A percentile compares a stretch with the other conserved stretches of the same genome.
Evolutionary conservation across 371 early-diverging fungal genomes (phyloP).

Genomic region (Smittium culicis): DNA sequence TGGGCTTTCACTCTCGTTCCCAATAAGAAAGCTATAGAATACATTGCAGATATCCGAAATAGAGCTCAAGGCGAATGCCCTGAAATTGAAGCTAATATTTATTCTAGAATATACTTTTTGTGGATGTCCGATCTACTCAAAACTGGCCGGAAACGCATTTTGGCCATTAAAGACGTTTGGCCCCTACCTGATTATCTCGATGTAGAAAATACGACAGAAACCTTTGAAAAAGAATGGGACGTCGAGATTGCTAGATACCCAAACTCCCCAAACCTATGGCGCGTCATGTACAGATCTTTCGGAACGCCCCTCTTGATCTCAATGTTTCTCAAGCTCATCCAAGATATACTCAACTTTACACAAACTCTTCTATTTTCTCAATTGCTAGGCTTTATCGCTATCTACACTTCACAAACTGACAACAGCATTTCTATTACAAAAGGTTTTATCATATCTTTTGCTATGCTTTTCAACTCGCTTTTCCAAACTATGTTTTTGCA

Average conservation of each 20-base stretch:
- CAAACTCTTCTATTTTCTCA: slow-evolving; percentile 66
- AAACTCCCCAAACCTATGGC: slow-evolving; percentile 36
- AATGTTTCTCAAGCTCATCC: slow-evolving; percentile 56
- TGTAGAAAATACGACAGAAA: slow-evolving; percentile 42
- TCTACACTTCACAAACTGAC: slow-evolving; percentile 21
- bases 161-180: slow-evolving; percentile 30
- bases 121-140: slow-evolving; percentile 88
- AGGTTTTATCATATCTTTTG: slow-evolving; percentile 41
- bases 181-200: slow-evolving; percentile 47
- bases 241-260: slow-evolving; percentile 24
- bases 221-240: slow-evolving; percentile 57
- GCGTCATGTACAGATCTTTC: slow-evolving; percentile 45
- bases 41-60: slow-evolving; percentile 37
- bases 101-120: slow-evolving; percentile 63
- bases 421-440: slow-evolving; percentile 40
- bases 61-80: slow-evolving; percentile 45
- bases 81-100: slow-evolving; percentile 70
- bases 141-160: slow-evolving; percentile 53
- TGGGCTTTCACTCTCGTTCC: slow-evolving; percentile 43
- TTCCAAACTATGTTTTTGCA: slow-evolving; percentile 77
- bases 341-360: slow-evolving; percentile 69
- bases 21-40: slow-evolving; percentile 25
- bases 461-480: slow-evolving; percentile 69
- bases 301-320: slow-evolving; percentile 44
- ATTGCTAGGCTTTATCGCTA: slow-evolving; percentile 58